Percentiles rank a stretch among this genome's conserved stretches.
These are phyloP conservation scores for Penicillium verhagenii DNA, from an alignment of 495 filamentous ascomycete genomes.

Conservation along the genomic window DNA sequence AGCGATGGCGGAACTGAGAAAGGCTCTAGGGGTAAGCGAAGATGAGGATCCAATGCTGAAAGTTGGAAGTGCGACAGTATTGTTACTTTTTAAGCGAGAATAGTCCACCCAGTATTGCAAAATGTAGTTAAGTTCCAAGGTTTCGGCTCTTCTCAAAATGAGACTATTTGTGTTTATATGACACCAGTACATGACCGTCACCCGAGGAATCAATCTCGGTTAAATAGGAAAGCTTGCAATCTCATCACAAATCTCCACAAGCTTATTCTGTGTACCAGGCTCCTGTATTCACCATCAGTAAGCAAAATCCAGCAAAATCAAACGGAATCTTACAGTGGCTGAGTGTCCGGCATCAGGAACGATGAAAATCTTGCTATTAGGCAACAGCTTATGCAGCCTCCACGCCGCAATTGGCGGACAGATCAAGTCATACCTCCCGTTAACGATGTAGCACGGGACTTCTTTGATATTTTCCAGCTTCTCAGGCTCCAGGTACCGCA, in stretches of 20 bases:
- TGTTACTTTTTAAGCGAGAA: conserved; percentile 24
- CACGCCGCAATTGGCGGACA: background rate
- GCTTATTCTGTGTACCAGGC: background rate
- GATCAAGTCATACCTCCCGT: background rate
- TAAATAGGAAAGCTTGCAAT: too few species aligned
- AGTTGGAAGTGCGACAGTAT: conserved; percentile 10
- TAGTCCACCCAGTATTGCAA: too few species aligned
- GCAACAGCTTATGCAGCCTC: background rate
- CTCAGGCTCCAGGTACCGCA: too few species aligned
- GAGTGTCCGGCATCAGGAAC: background rate
- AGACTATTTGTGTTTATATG: too few species aligned
- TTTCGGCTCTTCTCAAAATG: background rate
- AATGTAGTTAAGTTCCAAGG: too few species aligned
- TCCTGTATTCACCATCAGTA: background rate
- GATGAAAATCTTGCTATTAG: background rate
- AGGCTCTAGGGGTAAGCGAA: conserved; percentile 10
- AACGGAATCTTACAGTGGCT: background rate
- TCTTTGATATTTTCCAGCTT: too few species aligned
- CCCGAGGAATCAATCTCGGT: too few species aligned
- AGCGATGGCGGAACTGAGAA: conserved; percentile 11
- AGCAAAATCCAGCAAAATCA: background rate
- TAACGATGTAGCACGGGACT: too few species aligned
- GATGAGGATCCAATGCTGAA: conserved; percentile 13
- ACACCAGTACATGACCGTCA: too few species aligned
- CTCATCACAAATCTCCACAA: background rate